These are phyloP conservation scores for Chrysoporthe cubensis DNA, from an alignment of 2,329 filamentous ascomycete genomes.

Conservation along the genomic window DNA sequence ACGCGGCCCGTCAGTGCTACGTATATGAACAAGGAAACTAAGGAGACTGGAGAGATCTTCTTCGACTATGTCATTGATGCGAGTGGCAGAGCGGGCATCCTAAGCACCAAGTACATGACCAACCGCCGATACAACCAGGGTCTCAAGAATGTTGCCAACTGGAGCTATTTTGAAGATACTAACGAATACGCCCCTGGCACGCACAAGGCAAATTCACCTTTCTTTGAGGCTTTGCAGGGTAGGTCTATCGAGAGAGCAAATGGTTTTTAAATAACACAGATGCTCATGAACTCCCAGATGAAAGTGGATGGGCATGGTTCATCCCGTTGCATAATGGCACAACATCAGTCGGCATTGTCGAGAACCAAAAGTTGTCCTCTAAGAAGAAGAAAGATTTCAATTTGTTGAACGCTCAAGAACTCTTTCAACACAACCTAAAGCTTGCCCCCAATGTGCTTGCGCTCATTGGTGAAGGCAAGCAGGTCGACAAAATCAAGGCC, in stretches of 20 bases:
- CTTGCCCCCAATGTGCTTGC: constrained; percentile 37
- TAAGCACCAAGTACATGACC: constrained; percentile 54
- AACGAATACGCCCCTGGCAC: constrained; percentile 42
- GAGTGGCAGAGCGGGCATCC: constrained; percentile 48
- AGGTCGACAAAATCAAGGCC: constrained; percentile 42
- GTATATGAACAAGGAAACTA: constrained; percentile 41
- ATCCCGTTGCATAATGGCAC: constrained; percentile 56
- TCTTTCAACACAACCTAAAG: constrained; percentile 42
- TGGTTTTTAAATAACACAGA: too few relatives aligned
- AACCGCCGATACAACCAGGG: constrained; percentile 51
- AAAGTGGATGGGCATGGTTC: constrained; percentile 54
- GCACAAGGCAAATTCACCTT: constrained; percentile 41
- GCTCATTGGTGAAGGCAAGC: constrained; percentile 38
- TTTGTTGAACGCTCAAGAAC: constrained; percentile 33
- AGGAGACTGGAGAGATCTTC: constrained; percentile 41
- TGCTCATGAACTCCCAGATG: constrained; percentile 36
- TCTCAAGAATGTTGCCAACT: constrained; percentile 54
- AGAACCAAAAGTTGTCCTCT: constrained; percentile 43
- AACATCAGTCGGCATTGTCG: constrained; percentile 47
- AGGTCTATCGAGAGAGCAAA: background rate
- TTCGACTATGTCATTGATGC: constrained; percentile 57
- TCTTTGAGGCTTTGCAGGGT: constrained; percentile 44
- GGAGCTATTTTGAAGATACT: constrained; percentile 45
- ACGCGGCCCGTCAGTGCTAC: constrained; percentile 42
- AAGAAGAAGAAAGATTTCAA: constrained; percentile 40